A percentile compares a stretch with the other conserved stretches of the same genome.
These are phyloP conservation scores for Hyphopichia wangnamkhiaoensis DNA, from an alignment of 1,139 yeast genomes.

Conservation along the genomic window DNA sequence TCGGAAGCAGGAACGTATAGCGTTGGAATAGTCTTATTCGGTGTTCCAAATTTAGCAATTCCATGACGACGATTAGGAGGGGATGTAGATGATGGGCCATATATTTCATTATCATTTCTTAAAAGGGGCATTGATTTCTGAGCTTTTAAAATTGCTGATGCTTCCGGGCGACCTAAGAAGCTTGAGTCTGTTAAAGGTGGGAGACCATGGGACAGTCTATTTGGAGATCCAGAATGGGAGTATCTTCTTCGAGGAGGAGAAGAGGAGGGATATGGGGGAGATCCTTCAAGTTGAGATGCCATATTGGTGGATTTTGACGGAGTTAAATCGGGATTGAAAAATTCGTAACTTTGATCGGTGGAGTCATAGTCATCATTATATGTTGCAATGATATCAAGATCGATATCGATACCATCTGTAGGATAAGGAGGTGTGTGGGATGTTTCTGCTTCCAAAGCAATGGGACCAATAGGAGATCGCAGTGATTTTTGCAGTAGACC, in stretches of 20 bases:
- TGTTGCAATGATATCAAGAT: background rate
- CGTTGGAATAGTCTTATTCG: constrained; percentile 1
- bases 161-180: constrained; percentile 4
- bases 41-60: background rate
- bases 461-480: background rate
- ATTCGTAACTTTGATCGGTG: background rate
- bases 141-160: constrained; percentile 3
- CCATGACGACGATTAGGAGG: constrained; percentile 4
- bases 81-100: background rate
- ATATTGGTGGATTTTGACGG: background rate
- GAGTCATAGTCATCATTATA: constrained; percentile 3
- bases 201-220: constrained; percentile 8
- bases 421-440: constrained; percentile 12
- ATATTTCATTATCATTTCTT: background rate
- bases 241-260: constrained; percentile 1
- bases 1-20: constrained; percentile 9
- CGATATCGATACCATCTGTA: background rate
- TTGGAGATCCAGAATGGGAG: constrained; percentile 13
- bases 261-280: background rate
- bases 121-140: constrained; percentile 5
- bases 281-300: background rate
- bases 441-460: background rate
- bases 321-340: constrained; percentile 3
- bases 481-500: constrained; percentile 2
- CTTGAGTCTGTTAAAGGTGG: constrained; percentile 12